Conservation (phyloP, 164 flowering plant genomes). For the Houttuynia cordata region DNA sequence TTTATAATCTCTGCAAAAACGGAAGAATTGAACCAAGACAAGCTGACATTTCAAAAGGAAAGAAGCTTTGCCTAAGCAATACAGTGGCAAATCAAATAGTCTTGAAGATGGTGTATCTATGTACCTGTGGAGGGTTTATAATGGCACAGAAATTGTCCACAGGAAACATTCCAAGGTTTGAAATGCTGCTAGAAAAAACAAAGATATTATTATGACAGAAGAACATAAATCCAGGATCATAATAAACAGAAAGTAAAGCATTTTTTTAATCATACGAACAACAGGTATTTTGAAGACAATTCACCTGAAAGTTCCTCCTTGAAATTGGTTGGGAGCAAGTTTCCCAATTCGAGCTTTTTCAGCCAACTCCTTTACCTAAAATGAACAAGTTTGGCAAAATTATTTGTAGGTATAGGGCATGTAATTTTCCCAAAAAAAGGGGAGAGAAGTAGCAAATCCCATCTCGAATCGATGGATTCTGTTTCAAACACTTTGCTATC, state of each 20-base stretch:
- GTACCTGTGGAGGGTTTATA: slow-evolving; percentile 95
- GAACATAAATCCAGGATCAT: not conserved
- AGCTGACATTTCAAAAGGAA: not conserved
- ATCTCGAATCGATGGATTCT: too few relatives aligned
- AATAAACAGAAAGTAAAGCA: not conserved
- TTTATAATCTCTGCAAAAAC: not conserved
- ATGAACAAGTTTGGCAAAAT: not conserved
- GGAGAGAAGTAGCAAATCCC: too few relatives aligned
- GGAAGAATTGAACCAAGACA: not conserved
- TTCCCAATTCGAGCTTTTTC: slow-evolving; percentile 86
- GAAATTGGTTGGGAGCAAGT: slow-evolving; percentile 80
- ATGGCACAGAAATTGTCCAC: slow-evolving; percentile 94
- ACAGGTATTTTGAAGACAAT: not conserved
- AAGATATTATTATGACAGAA: not conserved
- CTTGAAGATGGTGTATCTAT: not conserved
- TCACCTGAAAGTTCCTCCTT: slow-evolving; percentile 97
- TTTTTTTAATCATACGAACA: not conserved
- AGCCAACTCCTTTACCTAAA: slow-evolving; percentile 85
- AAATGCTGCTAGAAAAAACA: slow-evolving; percentile 63
- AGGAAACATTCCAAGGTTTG: slow-evolving; percentile 98
- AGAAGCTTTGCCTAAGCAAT: not conserved
- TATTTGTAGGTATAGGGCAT: not conserved
- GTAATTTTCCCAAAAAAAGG: too few relatives aligned
- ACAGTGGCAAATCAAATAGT: not conserved
- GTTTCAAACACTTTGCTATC: too few relatives aligned